Conservation (phyloP, 2,329 filamentous ascomycete species). For the Fusarium armeniacum region DNA sequence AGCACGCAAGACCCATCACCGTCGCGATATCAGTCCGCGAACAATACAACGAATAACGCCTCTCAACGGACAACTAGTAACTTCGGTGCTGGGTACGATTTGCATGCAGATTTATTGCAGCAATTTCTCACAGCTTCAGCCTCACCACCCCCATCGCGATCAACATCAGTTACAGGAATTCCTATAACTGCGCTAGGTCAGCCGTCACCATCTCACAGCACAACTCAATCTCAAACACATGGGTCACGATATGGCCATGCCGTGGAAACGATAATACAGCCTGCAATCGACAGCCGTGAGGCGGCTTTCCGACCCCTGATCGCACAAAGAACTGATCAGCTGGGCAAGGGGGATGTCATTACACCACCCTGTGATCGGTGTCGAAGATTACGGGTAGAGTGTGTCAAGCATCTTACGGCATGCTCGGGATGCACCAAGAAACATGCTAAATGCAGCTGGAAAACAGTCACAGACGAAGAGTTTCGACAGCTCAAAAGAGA, state of each 20-base stretch:
- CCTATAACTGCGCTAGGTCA: conserved; percentile 45
- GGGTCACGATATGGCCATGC: conserved; percentile 35
- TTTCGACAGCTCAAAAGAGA: conserved; percentile 52
- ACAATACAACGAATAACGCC: conserved; percentile 39
- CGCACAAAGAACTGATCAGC: conserved; percentile 79
- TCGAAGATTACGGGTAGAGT: conserved; percentile 82
- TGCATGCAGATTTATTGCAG: conserved; percentile 69
- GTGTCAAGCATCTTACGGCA: conserved; percentile 86
- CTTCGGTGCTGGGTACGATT: conserved; percentile 58
- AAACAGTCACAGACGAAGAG: conserved; percentile 82
- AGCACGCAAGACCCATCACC: conserved; percentile 52
- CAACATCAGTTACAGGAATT: conserved; percentile 49
- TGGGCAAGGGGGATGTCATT: conserved; percentile 80
- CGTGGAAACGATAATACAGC: conserved; percentile 47
- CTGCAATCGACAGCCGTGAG: conserved; percentile 48
- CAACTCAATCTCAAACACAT: conserved; percentile 41
- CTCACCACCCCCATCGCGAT: conserved; percentile 47
- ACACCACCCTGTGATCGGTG: conserved; percentile 89
- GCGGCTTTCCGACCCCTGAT: conserved; percentile 68
- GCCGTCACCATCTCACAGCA: conserved; percentile 48
- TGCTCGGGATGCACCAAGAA: conserved; percentile 92
- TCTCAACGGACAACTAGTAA: conserved; percentile 44
- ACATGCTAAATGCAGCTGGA: conserved; percentile 90
- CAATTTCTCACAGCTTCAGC: conserved; percentile 60
- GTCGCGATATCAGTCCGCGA: conserved; percentile 56